Conservation (phyloP, 345 rosid genomes). For the Eucalyptus cloeziana region DNA sequence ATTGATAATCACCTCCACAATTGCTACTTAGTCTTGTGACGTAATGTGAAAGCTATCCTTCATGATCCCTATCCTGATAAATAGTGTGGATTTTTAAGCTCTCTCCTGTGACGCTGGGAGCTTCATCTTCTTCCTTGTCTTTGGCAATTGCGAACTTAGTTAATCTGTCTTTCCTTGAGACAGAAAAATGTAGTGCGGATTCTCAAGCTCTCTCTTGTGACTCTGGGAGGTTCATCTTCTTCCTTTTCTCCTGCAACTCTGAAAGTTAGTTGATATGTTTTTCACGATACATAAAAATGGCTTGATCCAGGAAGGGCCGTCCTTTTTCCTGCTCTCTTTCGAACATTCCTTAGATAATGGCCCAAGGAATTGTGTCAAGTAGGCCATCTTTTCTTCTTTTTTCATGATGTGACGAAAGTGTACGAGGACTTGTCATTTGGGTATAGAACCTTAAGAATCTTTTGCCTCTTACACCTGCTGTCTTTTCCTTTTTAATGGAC, state of each 20-base stretch:
- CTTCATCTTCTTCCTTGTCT: not conserved
- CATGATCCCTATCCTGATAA: not conserved
- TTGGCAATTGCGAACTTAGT: not conserved
- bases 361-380: too few species aligned
- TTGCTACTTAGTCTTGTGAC: not conserved
- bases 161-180: not conserved
- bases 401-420: too few species aligned
- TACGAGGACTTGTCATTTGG: not conserved
- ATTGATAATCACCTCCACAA: not conserved
- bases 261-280: too few species aligned
- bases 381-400: too few species aligned
- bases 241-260: too few species aligned
- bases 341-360: not conserved
- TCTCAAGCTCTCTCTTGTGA: not conserved
- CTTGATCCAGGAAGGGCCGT: too few species aligned
- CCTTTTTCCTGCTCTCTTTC: not conserved
- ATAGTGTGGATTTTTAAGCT: not conserved
- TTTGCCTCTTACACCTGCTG: too few species aligned
- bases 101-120: not conserved
- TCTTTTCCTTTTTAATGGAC: not conserved
- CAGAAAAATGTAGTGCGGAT: not conserved
- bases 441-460: too few species aligned
- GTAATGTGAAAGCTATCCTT: not conserved
- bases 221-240: not conserved
- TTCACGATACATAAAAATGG: too few species aligned